phyloP scores from a whole-genome alignment of 2,329 filamentous ascomycete genomes.

The Stagonosporopsis tanaceti region DNA sequence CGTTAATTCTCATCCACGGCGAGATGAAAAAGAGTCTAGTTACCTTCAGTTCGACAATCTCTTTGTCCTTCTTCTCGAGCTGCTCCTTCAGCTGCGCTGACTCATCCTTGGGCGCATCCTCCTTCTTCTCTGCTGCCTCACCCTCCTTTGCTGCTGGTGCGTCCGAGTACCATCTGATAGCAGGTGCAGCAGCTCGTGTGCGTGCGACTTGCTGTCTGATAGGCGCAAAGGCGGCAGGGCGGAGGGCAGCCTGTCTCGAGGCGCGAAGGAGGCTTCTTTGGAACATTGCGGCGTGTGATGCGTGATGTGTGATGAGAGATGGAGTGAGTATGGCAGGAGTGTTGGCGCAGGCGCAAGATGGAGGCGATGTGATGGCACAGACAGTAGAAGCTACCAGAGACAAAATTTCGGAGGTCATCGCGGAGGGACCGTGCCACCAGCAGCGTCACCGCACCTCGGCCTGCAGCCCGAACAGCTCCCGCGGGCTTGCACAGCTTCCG shows the following conservation, averaged over 20 bases:
- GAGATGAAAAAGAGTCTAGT: constrained; percentile 17
- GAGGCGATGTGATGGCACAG: constrained; percentile 24
- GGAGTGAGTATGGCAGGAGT: not conserved
- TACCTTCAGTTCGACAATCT: constrained; percentile 87
- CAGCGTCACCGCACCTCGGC: constrained; percentile 27
- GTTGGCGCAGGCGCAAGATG: constrained; percentile 5
- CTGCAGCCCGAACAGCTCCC: constrained; percentile 25
- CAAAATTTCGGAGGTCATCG: constrained; percentile 26
- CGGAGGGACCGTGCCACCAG: constrained; percentile 13
- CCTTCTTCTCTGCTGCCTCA: constrained; percentile 53
- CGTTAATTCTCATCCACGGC: not conserved
- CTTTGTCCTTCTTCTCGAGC: constrained; percentile 75
- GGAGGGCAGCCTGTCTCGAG: constrained; percentile 53
- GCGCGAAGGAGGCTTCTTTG: constrained; percentile 61
- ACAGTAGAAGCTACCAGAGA: constrained; percentile 28
- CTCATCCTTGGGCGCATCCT: constrained; percentile 52
- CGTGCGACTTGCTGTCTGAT: constrained; percentile 44
- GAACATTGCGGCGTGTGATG: constrained; percentile 53
- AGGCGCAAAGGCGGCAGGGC: constrained; percentile 51
- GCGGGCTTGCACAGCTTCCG: not conserved
- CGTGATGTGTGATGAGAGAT: not conserved
- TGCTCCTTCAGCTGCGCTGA: constrained; percentile 64
- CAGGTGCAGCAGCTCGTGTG: constrained; percentile 39
- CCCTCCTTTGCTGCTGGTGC: constrained; percentile 55
- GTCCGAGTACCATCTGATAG: constrained; percentile 57